Evolutionary conservation across 441 rosid genomes (phyloP).

Genomic region (Bocquillonia castaneifolia): DNA sequence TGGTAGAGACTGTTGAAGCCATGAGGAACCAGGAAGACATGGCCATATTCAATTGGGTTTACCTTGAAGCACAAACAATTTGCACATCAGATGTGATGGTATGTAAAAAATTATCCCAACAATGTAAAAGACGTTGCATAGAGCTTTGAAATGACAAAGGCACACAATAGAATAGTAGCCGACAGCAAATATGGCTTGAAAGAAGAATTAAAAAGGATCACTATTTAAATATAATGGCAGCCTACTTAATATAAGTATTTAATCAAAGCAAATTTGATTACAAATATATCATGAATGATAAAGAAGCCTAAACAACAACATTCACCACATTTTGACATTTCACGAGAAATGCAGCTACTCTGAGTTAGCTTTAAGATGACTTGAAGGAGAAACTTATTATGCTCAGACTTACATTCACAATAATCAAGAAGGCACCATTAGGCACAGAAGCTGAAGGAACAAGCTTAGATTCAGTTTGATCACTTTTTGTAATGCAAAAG

Average conservation of each 20-base stretch:
- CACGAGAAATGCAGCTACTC: slow-evolving; percentile 5
- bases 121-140: neutral
- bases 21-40: slow-evolving; percentile 36
- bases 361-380: neutral
- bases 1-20: slow-evolving; percentile 22
- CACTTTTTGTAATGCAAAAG: slow-evolving; percentile 30
- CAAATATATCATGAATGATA: neutral
- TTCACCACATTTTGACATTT: slow-evolving; percentile 5
- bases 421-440: slow-evolving; percentile 23
- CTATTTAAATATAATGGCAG: neutral
- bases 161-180: neutral
- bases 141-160: neutral
- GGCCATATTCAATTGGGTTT: slow-evolving; percentile 39
- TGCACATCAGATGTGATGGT: neutral
- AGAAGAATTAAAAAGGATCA: neutral
- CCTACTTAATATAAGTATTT: neutral
- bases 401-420: slow-evolving; percentile 32
- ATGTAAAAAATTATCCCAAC: neutral
- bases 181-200: neutral
- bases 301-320: neutral
- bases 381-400: slow-evolving; percentile 9
- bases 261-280: neutral
- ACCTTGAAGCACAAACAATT: slow-evolving; percentile 28
- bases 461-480: slow-evolving; percentile 32
- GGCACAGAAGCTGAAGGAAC: slow-evolving; percentile 33